Conservation (phyloP, 202 grass and related monocot species). For the Tripidium arundinaceum region DNA sequence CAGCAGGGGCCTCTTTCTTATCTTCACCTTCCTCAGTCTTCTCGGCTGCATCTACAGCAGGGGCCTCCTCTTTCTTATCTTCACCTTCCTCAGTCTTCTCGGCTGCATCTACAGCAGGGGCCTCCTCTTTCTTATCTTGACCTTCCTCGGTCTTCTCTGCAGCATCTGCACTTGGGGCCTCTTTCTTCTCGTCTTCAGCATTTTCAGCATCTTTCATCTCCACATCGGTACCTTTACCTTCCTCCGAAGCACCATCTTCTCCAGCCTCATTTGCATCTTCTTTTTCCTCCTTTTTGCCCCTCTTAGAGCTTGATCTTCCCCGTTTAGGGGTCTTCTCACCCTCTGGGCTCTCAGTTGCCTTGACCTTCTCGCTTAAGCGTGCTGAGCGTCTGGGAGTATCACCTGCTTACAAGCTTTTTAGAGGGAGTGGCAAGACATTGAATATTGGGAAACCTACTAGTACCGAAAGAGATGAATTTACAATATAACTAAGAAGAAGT, state of each 20-base stretch:
- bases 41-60: too few species aligned
- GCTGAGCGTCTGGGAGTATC: constrained; percentile 81
- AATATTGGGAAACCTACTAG: not conserved
- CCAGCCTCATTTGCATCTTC: constrained; percentile 31
- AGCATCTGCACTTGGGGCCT: not conserved
- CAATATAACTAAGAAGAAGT: not conserved
- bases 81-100: too few species aligned
- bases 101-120: not conserved
- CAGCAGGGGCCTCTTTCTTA: too few species aligned
- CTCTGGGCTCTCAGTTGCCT: constrained; percentile 54
- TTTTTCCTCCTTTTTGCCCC: constrained; percentile 50
- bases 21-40: too few species aligned
- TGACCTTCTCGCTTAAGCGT: constrained; percentile 74
- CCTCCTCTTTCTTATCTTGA: not conserved
- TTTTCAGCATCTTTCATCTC: constrained; percentile 56
- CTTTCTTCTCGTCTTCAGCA: not conserved
- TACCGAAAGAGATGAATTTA: not conserved
- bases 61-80: too few species aligned
- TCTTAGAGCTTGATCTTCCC: constrained; percentile 51
- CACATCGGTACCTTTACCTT: constrained; percentile 28
- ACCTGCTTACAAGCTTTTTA: constrained; percentile 58
- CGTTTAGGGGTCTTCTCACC: constrained; percentile 47
- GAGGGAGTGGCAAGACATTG: not conserved
- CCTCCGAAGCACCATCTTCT: constrained; percentile 29
- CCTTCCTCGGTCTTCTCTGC: not conserved